phyloP scores from a whole-genome alignment of 2,329 filamentous ascomycete species.

The Stromatinia cepivora region DNA sequence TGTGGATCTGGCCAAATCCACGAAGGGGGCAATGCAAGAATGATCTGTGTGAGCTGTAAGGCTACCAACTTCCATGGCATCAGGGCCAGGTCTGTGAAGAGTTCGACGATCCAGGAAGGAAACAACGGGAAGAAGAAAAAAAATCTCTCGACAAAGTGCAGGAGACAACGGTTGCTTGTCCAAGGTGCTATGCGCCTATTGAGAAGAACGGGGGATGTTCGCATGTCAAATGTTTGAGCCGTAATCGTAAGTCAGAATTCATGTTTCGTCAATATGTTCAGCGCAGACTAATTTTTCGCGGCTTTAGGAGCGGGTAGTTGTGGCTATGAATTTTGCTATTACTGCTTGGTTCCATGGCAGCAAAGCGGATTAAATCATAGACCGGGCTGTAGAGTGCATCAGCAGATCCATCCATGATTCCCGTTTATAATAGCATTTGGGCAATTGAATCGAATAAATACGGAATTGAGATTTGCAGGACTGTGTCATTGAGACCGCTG shows the following conservation, averaged over 20 bases:
- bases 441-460: not conserved
- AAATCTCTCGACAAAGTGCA: not conserved
- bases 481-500: not conserved
- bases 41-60: not conserved
- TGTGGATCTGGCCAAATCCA: not conserved
- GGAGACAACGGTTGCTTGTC: not conserved
- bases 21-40: not conserved
- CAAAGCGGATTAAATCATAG: not conserved
- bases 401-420: not conserved
- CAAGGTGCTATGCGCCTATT: not conserved
- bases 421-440: not conserved
- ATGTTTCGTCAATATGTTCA: not conserved
- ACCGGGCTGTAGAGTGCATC: not conserved
- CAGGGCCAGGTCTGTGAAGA: not conserved
- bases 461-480: too few species aligned
- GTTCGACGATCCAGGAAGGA: not conserved
- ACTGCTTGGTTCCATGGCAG: not conserved
- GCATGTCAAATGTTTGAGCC: not conserved
- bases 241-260: not conserved
- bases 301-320: not conserved
- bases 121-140: not conserved
- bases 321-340: not conserved
- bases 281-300: not conserved
- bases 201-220: not conserved
- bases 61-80: not conserved